These are phyloP conservation scores for Bipolaris zeicola DNA, from an alignment of 2,329 filamentous ascomycete species.

Conservation along the genomic window DNA sequence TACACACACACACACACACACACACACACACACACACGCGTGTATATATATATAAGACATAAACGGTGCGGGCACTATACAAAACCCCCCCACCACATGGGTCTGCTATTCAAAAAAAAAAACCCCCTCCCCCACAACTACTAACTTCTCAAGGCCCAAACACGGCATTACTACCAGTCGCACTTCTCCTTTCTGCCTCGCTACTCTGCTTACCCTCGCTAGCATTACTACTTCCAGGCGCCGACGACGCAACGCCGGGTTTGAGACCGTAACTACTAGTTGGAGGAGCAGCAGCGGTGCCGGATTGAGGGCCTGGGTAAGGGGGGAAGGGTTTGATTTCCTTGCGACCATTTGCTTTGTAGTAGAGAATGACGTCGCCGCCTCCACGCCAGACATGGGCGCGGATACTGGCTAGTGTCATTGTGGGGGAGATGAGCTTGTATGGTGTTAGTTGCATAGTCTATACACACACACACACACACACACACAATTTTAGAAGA, in stretches of 20 bases:
- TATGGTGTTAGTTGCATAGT: not conserved
- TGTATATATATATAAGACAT: not conserved
- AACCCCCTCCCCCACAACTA: not conserved
- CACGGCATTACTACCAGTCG: constrained; percentile 19
- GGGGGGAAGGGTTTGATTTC: constrained; percentile 50
- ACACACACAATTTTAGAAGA: not conserved
- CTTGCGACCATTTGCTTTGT: constrained; percentile 90
- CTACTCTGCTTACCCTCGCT: constrained; percentile 44
- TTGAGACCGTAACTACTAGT: constrained; percentile 12
- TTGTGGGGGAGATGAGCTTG: constrained; percentile 72
- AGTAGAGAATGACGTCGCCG: constrained; percentile 88
- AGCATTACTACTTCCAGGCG: constrained; percentile 29
- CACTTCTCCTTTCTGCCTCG: constrained; percentile 34
- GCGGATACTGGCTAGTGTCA: constrained; percentile 92
- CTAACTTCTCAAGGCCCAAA: constrained; percentile 22
- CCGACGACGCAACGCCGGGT: constrained; percentile 13
- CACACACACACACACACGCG: not conserved
- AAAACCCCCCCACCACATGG: not conserved
- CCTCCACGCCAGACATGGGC: constrained; percentile 93
- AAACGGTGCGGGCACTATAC: constrained; percentile 3
- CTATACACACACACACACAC: too few relatives aligned
- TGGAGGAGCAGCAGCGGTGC: constrained; percentile 9
- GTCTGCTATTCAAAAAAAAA: not conserved
- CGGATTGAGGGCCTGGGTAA: constrained; percentile 24
- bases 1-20: not conserved